Percentiles rank a stretch among this genome's conserved stretches.
Conservation (phyloP, 306 rosid species). For the Dalbergia oliveri region DNA sequence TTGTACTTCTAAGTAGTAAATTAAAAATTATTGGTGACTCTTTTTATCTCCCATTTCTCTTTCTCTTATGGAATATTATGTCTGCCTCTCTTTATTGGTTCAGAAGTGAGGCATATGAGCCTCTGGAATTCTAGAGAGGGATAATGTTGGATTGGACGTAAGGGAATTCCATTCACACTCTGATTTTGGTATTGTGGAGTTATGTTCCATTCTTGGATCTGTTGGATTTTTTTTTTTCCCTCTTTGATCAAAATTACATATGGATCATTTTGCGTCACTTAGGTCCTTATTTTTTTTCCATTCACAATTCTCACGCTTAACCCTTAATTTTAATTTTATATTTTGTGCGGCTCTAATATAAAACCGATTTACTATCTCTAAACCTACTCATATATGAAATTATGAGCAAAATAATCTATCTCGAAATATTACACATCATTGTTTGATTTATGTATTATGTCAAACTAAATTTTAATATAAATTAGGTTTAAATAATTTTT, state of each 20-base stretch:
- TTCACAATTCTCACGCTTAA: no score
- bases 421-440: no score
- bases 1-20: slow-evolving; percentile 1
- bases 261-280: not conserved
- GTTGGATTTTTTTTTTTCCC: no score
- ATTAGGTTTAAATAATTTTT: no score
- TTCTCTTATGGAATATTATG: not conserved
- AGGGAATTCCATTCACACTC: not conserved
- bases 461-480: no score
- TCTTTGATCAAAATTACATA: no score
- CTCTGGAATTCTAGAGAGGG: not conserved
- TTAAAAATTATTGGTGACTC: not conserved
- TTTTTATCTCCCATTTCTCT: not conserved
- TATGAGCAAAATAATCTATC: no score
- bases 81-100: not conserved
- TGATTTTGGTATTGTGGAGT: not conserved
- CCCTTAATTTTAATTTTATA: no score
- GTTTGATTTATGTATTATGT: no score
- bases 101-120: not conserved
- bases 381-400: no score
- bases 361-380: no score
- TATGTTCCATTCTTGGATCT: not conserved
- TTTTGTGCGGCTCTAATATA: no score
- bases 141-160: not conserved
- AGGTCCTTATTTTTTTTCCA: not conserved